Evolutionary conservation across 1,284 basidiomycete species (phyloP).

Genomic region (Athelia sp.): DNA sequence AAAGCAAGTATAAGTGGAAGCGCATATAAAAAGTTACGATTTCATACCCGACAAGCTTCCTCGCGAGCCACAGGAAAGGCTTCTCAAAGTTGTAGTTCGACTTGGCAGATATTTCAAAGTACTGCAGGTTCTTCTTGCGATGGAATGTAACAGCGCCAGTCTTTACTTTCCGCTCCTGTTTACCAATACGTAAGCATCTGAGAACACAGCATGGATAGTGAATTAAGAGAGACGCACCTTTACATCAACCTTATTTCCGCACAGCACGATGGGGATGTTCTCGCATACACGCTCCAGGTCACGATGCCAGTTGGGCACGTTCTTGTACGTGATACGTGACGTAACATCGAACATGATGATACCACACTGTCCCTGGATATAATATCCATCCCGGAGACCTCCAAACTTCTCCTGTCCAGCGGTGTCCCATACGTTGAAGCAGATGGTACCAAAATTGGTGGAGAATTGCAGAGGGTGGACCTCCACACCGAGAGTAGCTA

Average conservation of each 20-base stretch:
- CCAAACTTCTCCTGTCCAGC: slow-evolving; percentile 99
- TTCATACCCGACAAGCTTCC: slow-evolving; percentile 92
- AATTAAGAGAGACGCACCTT: slow-evolving; percentile 58
- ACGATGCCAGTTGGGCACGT: slow-evolving; percentile 99
- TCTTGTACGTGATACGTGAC: slow-evolving; percentile 99
- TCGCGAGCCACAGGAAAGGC: slow-evolving; percentile 98
- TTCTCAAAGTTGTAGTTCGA: slow-evolving; percentile 99
- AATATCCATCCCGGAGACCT: slow-evolving; percentile 96
- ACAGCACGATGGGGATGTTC: slow-evolving; percentile 98
- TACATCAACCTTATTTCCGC: slow-evolving; percentile 99
- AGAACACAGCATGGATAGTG: not conserved
- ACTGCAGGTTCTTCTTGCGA: slow-evolving; percentile 99
- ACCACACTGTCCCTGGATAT: slow-evolving; percentile 99
- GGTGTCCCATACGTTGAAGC: slow-evolving; percentile 99
- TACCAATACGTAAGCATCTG: slow-evolving; percentile 1
- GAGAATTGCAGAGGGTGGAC: slow-evolving; percentile 96
- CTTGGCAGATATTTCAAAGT: slow-evolving; percentile 99
- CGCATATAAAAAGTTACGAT: not conserved
- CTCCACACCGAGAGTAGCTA: slow-evolving; percentile 99
- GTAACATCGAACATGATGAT: slow-evolving; percentile 99
- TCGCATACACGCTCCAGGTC: slow-evolving; percentile 99
- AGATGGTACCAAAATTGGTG: slow-evolving; percentile 98
- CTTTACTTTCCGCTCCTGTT: slow-evolving; percentile 99
- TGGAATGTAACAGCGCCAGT: slow-evolving; percentile 99
- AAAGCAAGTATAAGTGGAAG: not conserved